Percentiles rank a stretch among this genome's conserved stretches.
These are phyloP conservation scores for Sclerotinia sclerotiorum DNA, from an alignment of 2,329 filamentous ascomycete species.

Conservation along the genomic window DNA sequence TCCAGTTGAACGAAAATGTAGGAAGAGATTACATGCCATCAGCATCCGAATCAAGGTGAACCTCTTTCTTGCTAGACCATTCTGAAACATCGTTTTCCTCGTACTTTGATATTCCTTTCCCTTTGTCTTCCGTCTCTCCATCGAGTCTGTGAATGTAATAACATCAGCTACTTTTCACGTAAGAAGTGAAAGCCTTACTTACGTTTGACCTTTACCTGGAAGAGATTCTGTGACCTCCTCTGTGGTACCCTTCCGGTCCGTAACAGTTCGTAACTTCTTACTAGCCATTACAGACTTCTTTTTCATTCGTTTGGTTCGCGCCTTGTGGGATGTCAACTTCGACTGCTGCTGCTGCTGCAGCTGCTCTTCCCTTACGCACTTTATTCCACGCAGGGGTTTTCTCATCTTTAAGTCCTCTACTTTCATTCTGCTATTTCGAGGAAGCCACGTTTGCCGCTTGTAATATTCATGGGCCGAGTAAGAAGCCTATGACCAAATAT, in stretches of 20 bases:
- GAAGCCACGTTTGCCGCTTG: background rate
- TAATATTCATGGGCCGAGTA: background rate
- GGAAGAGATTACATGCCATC: background rate
- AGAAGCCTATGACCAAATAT: background rate
- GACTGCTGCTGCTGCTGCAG: background rate
- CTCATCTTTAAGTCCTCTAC: background rate
- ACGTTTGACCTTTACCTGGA: conserved; percentile 3
- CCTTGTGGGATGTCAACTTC: background rate
- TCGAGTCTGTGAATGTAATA: background rate
- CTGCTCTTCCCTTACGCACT: background rate
- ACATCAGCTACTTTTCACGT: background rate
- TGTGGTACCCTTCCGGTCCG: background rate
- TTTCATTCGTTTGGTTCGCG: background rate
- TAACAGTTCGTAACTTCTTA: background rate
- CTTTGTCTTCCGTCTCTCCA: background rate
- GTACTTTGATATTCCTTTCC: background rate
- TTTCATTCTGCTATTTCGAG: background rate
- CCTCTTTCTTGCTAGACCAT: background rate
- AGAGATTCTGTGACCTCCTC: background rate
- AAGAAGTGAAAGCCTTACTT: background rate
- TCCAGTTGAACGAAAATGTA: background rate
- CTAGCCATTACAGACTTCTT: background rate
- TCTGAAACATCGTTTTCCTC: background rate
- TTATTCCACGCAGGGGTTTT: background rate
- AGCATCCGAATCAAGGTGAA: rapidly evolving